Evolutionary conservation across 352 stramenopile species (phyloP), one percentile per base, ranked within the genome.

Genomic region (Phytophthora nicotianae): DNA sequence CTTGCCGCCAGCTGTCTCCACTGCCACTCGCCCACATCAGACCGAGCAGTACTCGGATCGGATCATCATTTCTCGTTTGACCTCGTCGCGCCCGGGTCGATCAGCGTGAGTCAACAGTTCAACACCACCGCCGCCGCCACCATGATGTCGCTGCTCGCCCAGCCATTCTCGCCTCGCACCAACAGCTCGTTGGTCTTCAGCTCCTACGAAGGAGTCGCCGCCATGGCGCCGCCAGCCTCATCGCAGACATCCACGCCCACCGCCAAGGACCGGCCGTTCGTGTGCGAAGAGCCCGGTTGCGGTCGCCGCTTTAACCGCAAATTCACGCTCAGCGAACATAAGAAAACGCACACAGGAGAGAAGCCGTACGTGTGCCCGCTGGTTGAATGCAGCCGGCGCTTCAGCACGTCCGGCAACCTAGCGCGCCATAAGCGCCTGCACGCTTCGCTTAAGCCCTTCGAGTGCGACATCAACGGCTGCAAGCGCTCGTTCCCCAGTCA

Each of bases 291-390:
- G 49, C 65, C 69, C 20, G 65, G 62, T 48, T 81, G 72, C 58
- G 72, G 65, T n/a, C 61, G 72, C 5, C 68, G 72, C 42, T 81
- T 81, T 43, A 77, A 75, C 52, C 74, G 77, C 63, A 83, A 83
- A 62, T 86, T 86, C 60, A 83, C 77, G 49, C 74, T 86, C 27
- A 81, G 65, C 40, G 74, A 84, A 54, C 77, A 86, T 55, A 72
- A 68, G 55, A 86, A 86, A 58, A 86, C 72, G 3, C 77, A 86
- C 53, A 81, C 76, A 38, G 76, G 76, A 49, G 76, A 86, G 65
- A 82, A 80, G 52, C 76, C 76, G 10, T 80, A 83, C 51, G 63
- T 69, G 54, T 86, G 77, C 32, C 65, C 74, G n/a, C 58, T 78
- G 48, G 20, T 21, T 26, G 73, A 72, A 47, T 86, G 77, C 66